Base-by-base conservation (phyloP, 2,329 filamentous ascomycete genomes). In the Chaetothyriales sp. region DNA sequence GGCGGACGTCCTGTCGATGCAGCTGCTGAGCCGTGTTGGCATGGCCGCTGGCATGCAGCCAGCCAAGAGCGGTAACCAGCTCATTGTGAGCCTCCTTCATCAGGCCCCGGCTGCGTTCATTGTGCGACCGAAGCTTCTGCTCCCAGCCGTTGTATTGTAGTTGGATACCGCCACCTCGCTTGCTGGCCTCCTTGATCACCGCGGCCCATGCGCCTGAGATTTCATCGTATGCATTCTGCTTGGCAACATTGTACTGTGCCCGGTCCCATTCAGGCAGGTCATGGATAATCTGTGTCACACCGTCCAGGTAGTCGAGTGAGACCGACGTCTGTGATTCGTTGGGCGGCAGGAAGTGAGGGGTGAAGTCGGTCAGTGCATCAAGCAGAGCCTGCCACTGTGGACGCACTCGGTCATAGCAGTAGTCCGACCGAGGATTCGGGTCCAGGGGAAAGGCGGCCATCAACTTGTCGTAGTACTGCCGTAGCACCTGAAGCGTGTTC, bases 201-300 rank as follows among this genome's bases (percentile, higher is more conserved):
- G 93, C 68, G 15, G 86, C 82, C 92, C 92, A 98, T 1, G 92
- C 92, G 62, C 84, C 87, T 22, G 86, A 83, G 56, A 98, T 89
- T 64, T 96, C 92, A 62, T 98, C 90, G 64, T 98, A 98, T 5
- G 90, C 89, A 56, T 87, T 87, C 58, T 95, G 84, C 68, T 95
- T 95, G 71, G 94, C 86, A 60, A 95, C 78, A 58, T 89, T 89
- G 69, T 95, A 84, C 55, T 86, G 80, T 53, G 84, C 84, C 44
- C 81, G 86, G 59, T 92, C 85, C 88, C 89, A 98, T 62, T 94
- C 79, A 2, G 92, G 92, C 44, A 98, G 74, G 42, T 81, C 76
- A 66, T 98, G 89, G 51, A 96, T 84, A 51, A 96, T 79, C 57
- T 90, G 81, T 28, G 92, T 98, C 53, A 85, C 90, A 45, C 83